Conservation (phyloP, 2,329 filamentous ascomycete genomes). For the Xylaria sp. region DNA sequence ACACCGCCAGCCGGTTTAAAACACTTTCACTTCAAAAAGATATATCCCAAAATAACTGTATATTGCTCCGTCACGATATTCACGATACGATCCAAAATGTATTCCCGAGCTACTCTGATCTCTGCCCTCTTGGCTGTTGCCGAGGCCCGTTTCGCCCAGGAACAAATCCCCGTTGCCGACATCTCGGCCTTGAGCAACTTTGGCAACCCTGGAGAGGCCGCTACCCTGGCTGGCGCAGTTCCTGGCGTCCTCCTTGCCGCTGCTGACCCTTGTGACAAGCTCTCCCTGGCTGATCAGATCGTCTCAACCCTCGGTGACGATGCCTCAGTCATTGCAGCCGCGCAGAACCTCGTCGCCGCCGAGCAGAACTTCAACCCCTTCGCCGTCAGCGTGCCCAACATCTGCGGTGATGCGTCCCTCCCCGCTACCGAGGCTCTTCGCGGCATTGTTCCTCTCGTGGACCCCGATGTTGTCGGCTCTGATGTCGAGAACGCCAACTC, state of each 20-base stretch:
- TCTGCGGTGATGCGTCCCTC: conserved; percentile 68
- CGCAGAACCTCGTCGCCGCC: conserved; percentile 66
- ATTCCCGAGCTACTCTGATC: conserved; percentile 49
- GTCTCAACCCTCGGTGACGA: conserved; percentile 65
- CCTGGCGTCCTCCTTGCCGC: conserved; percentile 67
- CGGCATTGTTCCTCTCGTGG: conserved; percentile 70
- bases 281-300: conserved; percentile 68
- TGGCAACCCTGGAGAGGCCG: conserved; percentile 64
- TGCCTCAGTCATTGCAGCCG: conserved; percentile 64
- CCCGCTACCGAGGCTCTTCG: conserved; percentile 65
- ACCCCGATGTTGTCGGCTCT: conserved; percentile 64
- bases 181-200: conserved; percentile 59
- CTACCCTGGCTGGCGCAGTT: conserved; percentile 66
- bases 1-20: conserved; percentile 41
- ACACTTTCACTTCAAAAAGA: conserved; percentile 27
- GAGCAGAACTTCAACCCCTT: conserved; percentile 79
- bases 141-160: conserved; percentile 67
- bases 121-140: conserved; percentile 50
- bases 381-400: conserved; percentile 61
- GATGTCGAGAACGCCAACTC: conserved; percentile 67
- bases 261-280: conserved; percentile 71
- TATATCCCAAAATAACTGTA: conserved; percentile 28
- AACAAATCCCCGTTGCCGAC: conserved; percentile 62
- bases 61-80: conserved; percentile 12
- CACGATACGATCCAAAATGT: conserved; percentile 47